These are phyloP conservation scores for Reutealis trisperma DNA, from an alignment of 345 rosid genomes.

Conservation along the genomic window DNA sequence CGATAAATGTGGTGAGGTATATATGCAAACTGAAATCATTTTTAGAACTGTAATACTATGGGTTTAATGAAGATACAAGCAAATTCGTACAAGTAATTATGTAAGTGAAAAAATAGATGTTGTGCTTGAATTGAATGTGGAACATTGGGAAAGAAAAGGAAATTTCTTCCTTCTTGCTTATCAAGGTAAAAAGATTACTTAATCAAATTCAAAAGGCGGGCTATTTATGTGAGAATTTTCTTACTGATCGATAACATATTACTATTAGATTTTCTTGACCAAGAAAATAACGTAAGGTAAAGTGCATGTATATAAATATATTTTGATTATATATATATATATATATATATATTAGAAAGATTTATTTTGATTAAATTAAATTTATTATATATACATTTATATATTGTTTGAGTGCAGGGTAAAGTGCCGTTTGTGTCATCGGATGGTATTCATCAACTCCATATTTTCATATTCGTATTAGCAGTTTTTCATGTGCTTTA, in stretches of 20 bases:
- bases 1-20: slow-evolving; percentile 21
- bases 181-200: background rate
- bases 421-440: slow-evolving; percentile 29
- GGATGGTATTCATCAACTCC: slow-evolving; percentile 31
- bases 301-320: too few species aligned
- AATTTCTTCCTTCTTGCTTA: background rate
- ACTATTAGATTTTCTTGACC: background rate
- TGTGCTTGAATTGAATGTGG: too few species aligned
- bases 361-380: too few species aligned
- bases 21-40: background rate
- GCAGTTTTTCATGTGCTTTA: slow-evolving; percentile 28
- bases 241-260: too few species aligned
- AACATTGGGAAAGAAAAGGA: background rate
- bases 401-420: slow-evolving; percentile 15
- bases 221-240: background rate
- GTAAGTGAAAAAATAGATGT: too few species aligned
- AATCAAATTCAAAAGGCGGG: background rate
- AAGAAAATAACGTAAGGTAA: too few species aligned
- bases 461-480: slow-evolving; percentile 29
- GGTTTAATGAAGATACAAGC: too few species aligned
- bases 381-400: too few species aligned
- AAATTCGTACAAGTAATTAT: too few species aligned
- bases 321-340: too few species aligned
- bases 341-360: too few species aligned
- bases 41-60: too few species aligned